Base-by-base conservation (phyloP, 345 rosid genomes). In the Eucalyptus regnans region DNA sequence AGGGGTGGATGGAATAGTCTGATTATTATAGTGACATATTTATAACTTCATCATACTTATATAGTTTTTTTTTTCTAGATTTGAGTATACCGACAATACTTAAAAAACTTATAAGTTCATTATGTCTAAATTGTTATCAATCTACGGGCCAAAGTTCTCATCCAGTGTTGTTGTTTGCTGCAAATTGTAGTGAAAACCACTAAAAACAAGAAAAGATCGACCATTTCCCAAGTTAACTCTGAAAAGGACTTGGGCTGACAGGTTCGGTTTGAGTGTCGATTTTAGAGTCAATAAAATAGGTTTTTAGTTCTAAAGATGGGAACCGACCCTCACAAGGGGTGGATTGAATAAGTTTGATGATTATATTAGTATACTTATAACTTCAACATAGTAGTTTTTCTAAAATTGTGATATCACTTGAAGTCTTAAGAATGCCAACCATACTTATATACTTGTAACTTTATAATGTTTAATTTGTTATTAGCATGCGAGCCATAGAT, bases 151-250 rank as follows among this genome's bases (percentile, higher is more conserved):
- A 37, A 31, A 33, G 44, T 16, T 68, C 43, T 68, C 80, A 68
- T 68, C 12, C 4, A 33, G 7, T 31, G 43, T 33, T 68, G 43
- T 2, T 16, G 23, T 68, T 17, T 9, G 23, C 2, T 68, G 22
- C 22, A 33, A 0, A 68, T 68, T 4, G 22, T 68, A 15, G 79
- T 8, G 79, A 16, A 66, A 66, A 66, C 41, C 79, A 66, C 22
- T 7, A 66, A 16, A 64, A 31, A 29, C 1, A 3, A 18, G 18
- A 31, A 66, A 31, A 66, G 3, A 15, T 66, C 0, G 20, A 7
- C 41, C 41, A 3, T 1, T 66, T 66, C 12, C 9, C 8, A 3
- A 7, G 23, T 16, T 68, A 9, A 68, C 80, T 20, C 0, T 8
- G 44, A 68, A 68, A 33, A 16, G 5, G 7, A 15, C 1, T 9